A percentile compares a stretch with the other conserved stretches of the same genome.
phyloP scores from a whole-genome alignment of 2,329 filamentous ascomycete species.

The Talaromyces atroroseus region DNA sequence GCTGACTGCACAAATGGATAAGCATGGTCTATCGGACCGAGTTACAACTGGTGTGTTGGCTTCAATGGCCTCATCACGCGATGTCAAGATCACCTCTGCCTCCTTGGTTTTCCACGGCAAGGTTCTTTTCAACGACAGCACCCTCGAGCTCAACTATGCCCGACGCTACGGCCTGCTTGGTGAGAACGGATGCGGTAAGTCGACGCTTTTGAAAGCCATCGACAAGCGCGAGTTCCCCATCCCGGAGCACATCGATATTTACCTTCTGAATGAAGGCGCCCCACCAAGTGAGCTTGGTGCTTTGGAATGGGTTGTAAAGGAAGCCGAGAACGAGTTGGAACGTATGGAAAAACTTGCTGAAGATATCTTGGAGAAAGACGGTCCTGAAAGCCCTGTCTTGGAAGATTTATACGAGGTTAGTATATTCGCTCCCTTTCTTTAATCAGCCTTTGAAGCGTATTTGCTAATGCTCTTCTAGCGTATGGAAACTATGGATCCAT shows the following conservation, averaged over 20 bases:
- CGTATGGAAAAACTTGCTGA: constrained; percentile 82
- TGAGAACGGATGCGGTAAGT: constrained; percentile 99
- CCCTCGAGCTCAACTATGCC: constrained; percentile 85
- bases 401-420: constrained; percentile 94
- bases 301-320: constrained; percentile 92
- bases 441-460: background rate
- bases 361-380: constrained; percentile 82
- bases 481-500: constrained; percentile 98
- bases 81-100: constrained; percentile 93
- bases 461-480: constrained; percentile 54
- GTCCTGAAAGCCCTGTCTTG: constrained; percentile 82
- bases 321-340: constrained; percentile 89
- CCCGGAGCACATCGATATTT: constrained; percentile 95
- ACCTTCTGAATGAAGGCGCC: constrained; percentile 95
- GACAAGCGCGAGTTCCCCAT: constrained; percentile 90
- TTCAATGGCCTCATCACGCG: constrained; percentile 76
- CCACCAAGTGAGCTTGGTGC: constrained; percentile 83
- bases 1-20: constrained; percentile 87
- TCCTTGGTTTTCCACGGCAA: constrained; percentile 97
- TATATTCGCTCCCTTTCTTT: background rate
- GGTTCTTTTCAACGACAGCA: constrained; percentile 90
- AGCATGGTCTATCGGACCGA: constrained; percentile 91
- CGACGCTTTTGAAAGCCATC: constrained; percentile 93
- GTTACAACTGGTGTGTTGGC: constrained; percentile 96
- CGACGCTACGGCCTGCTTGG: constrained; percentile 91